Conservation (phyloP, 208 protist genomes). For the Wallacemonas sp. region DNA sequence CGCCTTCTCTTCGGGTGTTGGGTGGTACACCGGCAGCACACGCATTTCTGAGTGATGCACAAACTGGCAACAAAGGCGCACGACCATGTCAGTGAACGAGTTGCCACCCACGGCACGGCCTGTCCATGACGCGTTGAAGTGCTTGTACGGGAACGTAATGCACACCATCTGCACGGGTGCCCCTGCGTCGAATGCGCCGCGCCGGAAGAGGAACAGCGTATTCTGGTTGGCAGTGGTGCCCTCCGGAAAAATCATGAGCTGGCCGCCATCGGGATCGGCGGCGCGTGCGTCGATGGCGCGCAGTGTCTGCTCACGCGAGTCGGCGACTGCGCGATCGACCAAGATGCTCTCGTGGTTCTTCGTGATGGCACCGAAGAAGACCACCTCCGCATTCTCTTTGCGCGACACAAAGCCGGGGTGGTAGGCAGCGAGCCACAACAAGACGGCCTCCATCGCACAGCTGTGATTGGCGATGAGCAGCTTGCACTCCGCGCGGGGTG, state of each 20-base stretch:
- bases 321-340: slow-evolving; percentile 65
- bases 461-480: slow-evolving; percentile 81
- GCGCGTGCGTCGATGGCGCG: slow-evolving; percentile 56
- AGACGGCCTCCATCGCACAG: slow-evolving; percentile 73
- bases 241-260: slow-evolving; percentile 89
- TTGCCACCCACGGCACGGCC: slow-evolving; percentile 71
- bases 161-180: slow-evolving; percentile 89
- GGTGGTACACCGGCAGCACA: slow-evolving; percentile 83
- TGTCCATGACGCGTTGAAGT: slow-evolving; percentile 89
- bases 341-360: slow-evolving; percentile 56
- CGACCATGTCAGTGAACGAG: slow-evolving; percentile 50
- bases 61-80: slow-evolving; percentile 82
- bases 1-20: slow-evolving; percentile 74
- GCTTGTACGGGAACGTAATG: slow-evolving; percentile 75
- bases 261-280: slow-evolving; percentile 38
- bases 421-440: slow-evolving; percentile 48
- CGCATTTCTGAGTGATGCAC: slow-evolving; percentile 78
- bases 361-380: slow-evolving; percentile 57
- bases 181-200: slow-evolving; percentile 83
- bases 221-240: slow-evolving; percentile 81
- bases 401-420: slow-evolving; percentile 84
- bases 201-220: slow-evolving; percentile 80
- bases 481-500: slow-evolving; percentile 52
- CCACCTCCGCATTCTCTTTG: slow-evolving; percentile 61
- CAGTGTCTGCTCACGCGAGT: slow-evolving; percentile 53